Base-by-base conservation (phyloP, 2,329 filamentous ascomycete species). In the Sclerotinia subarctica region DNA sequence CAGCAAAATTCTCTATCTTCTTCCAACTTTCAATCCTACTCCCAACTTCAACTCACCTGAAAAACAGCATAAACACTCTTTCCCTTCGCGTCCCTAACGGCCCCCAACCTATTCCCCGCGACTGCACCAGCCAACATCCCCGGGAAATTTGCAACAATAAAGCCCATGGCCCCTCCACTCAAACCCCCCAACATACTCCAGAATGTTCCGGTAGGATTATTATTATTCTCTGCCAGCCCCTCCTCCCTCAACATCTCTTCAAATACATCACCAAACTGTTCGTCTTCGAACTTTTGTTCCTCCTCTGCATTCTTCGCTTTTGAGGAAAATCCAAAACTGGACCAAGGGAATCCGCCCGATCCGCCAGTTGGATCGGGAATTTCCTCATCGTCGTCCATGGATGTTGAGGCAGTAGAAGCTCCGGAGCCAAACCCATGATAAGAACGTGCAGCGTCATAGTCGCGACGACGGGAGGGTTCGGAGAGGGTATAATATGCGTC, bases 1-100 rank as follows among this genome's bases (percentile, higher is more conserved):
- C 46, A 62, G 65, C 29, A 46, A 17, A n/a, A n/a, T 44, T 44
- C 24, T 13, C n/a, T 26, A 3, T 26, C 8, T 13, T 26, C 15
- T n/a, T 26, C n/a, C 21, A 13, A 38, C 1, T 17, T 10, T 0
- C 38, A 42, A 42, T 42, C 5, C 32, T 24, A 26, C 7, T 11
- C 8, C 10, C 2, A 35, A 51, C 21, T 3, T 4, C 8, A 38
- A 62, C 65, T 63, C 44, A 67, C 65, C 35, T 65, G 42, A 24
- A 71, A 98, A 21, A 97, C 95, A 38, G 88, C 84, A 79, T 96
- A 98, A 7, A 99, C 95, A 77, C 92, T 96, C 88, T 97, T 98
- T 29, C 94, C 94, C 80, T 89, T 93, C 44, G 91, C 88, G 80
- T 99, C 95, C 68, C 95, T 84, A 26, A 99, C 87, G 8, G 92